These are phyloP conservation scores for Tuber indicum DNA, from an alignment of 495 filamentous ascomycete species.

Conservation along the genomic window DNA sequence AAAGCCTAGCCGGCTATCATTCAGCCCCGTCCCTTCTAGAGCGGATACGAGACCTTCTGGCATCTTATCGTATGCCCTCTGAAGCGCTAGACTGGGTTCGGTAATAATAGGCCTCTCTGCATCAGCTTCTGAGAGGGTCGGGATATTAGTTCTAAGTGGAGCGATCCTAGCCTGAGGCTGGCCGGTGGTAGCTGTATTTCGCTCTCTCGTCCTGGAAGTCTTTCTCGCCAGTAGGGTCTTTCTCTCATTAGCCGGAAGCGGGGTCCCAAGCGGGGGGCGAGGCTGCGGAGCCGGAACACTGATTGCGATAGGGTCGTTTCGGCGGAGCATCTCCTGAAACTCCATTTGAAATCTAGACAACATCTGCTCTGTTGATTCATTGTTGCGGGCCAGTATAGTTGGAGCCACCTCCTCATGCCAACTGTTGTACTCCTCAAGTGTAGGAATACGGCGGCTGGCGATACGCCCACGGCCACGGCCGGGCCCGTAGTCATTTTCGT, in stretches of 20 bases:
- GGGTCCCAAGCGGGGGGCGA: not conserved
- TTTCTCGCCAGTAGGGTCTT: not conserved
- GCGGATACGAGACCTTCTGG: not conserved
- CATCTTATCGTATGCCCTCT: not conserved
- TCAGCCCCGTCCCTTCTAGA: not conserved
- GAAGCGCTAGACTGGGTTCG: not conserved
- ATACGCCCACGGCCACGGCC: not conserved
- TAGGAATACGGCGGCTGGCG: not conserved
- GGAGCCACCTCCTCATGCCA: not conserved
- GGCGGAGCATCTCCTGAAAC: not conserved
- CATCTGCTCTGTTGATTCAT: not conserved
- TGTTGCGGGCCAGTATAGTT: not conserved
- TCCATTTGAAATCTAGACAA: not conserved
- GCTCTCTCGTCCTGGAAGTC: too few species aligned
- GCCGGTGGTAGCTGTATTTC: not conserved
- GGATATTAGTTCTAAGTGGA: not conserved
- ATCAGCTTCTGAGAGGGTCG: not conserved
- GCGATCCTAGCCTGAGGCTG: not conserved
- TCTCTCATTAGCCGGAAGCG: not conserved
- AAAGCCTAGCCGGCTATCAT: not conserved
- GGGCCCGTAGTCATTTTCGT: slow-evolving; percentile 5
- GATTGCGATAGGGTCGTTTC: not conserved
- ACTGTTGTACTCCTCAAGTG: not conserved
- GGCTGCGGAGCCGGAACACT: not conserved
- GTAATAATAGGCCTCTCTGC: not conserved